Evolutionary conservation across 2,329 filamentous ascomycete genomes (phyloP).

Genomic region (Hymenoscyphus albidus): DNA sequence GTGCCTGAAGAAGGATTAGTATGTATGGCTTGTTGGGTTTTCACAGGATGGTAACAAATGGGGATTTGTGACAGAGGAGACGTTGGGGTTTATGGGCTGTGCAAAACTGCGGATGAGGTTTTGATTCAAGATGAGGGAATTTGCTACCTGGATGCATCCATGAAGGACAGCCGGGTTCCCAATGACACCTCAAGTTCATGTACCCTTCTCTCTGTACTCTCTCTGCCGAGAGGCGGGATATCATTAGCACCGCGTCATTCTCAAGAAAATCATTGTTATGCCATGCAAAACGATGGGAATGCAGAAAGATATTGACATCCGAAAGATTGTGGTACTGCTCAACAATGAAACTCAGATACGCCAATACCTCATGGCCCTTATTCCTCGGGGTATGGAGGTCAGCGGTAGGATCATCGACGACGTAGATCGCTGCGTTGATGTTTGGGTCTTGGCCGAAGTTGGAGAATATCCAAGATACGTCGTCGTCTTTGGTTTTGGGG

Average conservation of each 20-base stretch:
- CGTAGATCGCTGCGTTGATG: slow-evolving; percentile 24
- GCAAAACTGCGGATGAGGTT: too few species aligned
- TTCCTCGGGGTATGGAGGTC: slow-evolving; percentile 51
- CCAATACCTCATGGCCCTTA: slow-evolving; percentile 31
- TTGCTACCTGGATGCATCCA: slow-evolving; percentile 42
- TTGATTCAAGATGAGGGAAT: too few species aligned
- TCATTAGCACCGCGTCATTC: slow-evolving; percentile 36
- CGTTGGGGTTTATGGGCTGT: too few species aligned
- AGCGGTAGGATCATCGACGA: slow-evolving; percentile 26
- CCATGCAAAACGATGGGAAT: slow-evolving; percentile 46
- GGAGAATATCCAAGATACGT: slow-evolving; percentile 25
- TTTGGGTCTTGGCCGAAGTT: slow-evolving; percentile 18
- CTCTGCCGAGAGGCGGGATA: slow-evolving; percentile 25
- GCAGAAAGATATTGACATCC: slow-evolving; percentile 33
- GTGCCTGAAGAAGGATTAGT: slow-evolving; percentile 29
- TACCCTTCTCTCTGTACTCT: slow-evolving; percentile 51
- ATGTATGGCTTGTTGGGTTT: too few species aligned
- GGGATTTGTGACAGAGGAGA: too few species aligned
- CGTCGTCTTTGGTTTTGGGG: slow-evolving; percentile 21
- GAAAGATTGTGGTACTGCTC: slow-evolving; percentile 55
- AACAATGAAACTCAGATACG: slow-evolving; percentile 53
- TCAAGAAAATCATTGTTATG: slow-evolving; percentile 30
- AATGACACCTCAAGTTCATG: slow-evolving; percentile 58
- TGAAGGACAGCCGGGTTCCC: slow-evolving; percentile 51
- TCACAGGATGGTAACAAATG: too few species aligned